These are phyloP conservation scores for Malus sieversii DNA, from an alignment of 306 rosid species.

Conservation along the genomic window DNA sequence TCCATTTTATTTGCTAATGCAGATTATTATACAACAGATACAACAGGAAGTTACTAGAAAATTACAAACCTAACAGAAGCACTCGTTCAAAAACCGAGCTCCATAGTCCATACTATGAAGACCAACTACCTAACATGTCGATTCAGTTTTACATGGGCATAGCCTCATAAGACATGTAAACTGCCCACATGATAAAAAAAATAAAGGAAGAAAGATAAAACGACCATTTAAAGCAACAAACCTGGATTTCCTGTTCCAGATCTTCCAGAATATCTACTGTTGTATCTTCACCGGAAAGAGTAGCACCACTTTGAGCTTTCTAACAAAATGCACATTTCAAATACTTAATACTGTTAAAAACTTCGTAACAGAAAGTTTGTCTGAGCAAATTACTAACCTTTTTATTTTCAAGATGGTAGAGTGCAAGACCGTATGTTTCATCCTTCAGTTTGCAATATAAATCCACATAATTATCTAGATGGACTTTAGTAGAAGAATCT, in stretches of 20 bases:
- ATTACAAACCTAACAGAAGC: background rate
- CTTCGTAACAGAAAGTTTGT: slow-evolving; percentile 7
- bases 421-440: slow-evolving; percentile 37
- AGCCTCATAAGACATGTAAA: background rate
- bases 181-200: background rate
- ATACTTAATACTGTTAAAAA: slow-evolving; percentile 17
- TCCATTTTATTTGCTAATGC: background rate
- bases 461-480: slow-evolving; percentile 44
- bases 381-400: slow-evolving; percentile 40
- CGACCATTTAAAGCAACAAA: slow-evolving; percentile 21
- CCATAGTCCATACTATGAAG: background rate
- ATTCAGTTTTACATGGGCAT: background rate
- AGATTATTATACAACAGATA: background rate
- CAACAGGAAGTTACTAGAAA: background rate
- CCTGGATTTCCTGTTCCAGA: slow-evolving; percentile 65
- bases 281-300: slow-evolving; percentile 47
- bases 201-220: background rate
- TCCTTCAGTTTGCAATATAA: slow-evolving; percentile 63
- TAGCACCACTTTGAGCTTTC: slow-evolving; percentile 40
- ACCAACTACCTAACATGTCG: background rate
- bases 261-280: slow-evolving; percentile 38
- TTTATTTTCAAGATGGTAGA: slow-evolving; percentile 46
- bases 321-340: slow-evolving; percentile 30
- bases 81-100: background rate
- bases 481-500: slow-evolving; percentile 26